These are phyloP conservation scores for Parietichytrium sp. DNA, from an alignment of 108 stramenopile genomes.

Conservation along the genomic window DNA sequence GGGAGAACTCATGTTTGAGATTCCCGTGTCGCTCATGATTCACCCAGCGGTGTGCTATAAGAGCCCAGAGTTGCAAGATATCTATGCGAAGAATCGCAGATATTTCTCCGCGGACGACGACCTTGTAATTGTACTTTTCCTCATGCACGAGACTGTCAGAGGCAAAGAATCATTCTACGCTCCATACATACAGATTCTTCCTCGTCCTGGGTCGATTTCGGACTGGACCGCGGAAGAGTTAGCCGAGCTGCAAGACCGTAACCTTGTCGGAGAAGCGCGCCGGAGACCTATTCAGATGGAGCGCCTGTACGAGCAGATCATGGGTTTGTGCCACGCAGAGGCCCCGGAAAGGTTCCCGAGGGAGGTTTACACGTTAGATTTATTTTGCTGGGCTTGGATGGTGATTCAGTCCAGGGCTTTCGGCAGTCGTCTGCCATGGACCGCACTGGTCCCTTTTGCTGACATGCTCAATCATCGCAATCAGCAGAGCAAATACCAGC, in stretches of 20 bases:
- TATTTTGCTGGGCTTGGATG: constrained; percentile 60
- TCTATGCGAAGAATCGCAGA: background rate
- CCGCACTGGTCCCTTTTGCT: constrained; percentile 67
- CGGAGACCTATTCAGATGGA: constrained; percentile 16
- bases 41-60: constrained; percentile 16
- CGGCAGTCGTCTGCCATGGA: constrained; percentile 63
- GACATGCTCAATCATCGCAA: constrained; percentile 69
- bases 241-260: constrained; percentile 52
- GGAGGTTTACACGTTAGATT: constrained; percentile 51
- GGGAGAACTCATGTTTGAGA: constrained; percentile 38
- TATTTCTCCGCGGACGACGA: constrained; percentile 45
- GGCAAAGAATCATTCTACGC: constrained; percentile 58
- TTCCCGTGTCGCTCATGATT: constrained; percentile 44
- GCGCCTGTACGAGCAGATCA: constrained; percentile 40
- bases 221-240: constrained; percentile 50
- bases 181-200: constrained; percentile 59
- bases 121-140: constrained; percentile 53
- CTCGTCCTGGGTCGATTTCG: constrained; percentile 44
- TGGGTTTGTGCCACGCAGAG: background rate
- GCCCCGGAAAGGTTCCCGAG: background rate
- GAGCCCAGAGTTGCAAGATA: background rate
- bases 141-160: constrained; percentile 55
- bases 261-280: constrained; percentile 35
- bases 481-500: constrained; percentile 57
- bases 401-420: constrained; percentile 65